Evolutionary conservation across 2,329 filamentous ascomycete genomes (phyloP).

Genomic region (Alternaria dauci): DNA sequence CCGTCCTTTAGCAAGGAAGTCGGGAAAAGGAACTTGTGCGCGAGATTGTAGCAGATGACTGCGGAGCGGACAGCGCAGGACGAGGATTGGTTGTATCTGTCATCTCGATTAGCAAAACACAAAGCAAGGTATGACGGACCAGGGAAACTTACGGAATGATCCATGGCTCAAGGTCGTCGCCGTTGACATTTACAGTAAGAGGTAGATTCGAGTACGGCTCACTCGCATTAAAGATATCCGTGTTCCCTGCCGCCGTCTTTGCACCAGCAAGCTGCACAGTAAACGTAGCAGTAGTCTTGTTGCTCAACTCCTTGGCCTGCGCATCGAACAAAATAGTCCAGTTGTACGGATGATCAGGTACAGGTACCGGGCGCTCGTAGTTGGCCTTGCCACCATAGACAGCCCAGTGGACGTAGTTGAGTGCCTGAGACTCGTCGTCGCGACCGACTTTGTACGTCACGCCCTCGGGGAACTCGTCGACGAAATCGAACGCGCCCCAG

Average conservation of each 20-base stretch:
- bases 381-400: constrained; percentile 67
- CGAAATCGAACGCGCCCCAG: constrained; percentile 68
- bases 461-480: constrained; percentile 66
- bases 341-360: constrained; percentile 46
- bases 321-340: constrained; percentile 36
- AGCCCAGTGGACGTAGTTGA: constrained; percentile 73
- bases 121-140: too few species aligned
- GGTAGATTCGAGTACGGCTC: constrained; percentile 64
- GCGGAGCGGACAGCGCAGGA: constrained; percentile 69
- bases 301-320: constrained; percentile 48
- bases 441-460: constrained; percentile 65
- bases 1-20: constrained; percentile 58
- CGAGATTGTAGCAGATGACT: constrained; percentile 69
- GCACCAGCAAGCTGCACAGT: constrained; percentile 70
- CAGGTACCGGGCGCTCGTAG: constrained; percentile 53
- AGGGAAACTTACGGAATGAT: constrained; percentile 59
- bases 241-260: constrained; percentile 70
- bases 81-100: constrained; percentile 62
- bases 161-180: constrained; percentile 59
- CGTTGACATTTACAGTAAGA: constrained; percentile 61
- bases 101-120: constrained; percentile 28
- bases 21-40: constrained; percentile 68
- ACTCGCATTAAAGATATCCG: constrained; percentile 64
- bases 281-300: constrained; percentile 60
- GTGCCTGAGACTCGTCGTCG: constrained; percentile 55